Evolutionary conservation across 257 asterid genomes (phyloP).

Genomic region (Echium plantagineum): DNA sequence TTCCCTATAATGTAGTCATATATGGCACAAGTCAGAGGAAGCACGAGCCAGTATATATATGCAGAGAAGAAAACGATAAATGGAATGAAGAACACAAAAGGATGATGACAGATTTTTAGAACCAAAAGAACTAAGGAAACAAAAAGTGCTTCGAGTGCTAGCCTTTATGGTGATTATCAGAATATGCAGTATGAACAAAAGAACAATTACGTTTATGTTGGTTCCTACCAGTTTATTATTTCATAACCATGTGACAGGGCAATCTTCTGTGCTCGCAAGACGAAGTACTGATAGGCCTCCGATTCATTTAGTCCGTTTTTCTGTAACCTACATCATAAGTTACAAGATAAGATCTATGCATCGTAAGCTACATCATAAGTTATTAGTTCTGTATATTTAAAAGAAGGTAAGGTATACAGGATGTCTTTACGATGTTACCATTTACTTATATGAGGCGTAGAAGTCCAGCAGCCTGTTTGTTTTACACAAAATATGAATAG

Average conservation of each 20-base stretch:
- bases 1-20: conserved; percentile 44
- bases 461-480: conserved; percentile 74
- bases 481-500: conserved; percentile 5
- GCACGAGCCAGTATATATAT: too few species aligned
- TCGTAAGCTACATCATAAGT: conserved; percentile 39
- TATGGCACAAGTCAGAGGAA: background rate
- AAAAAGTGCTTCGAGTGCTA: too few species aligned
- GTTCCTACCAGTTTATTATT: conserved; percentile 72
- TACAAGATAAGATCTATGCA: too few species aligned
- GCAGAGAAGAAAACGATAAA: too few species aligned
- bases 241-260: conserved; percentile 89
- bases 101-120: too few species aligned
- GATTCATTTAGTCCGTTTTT: conserved; percentile 28
- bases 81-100: too few species aligned
- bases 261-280: conserved; percentile 70
- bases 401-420: conserved; percentile 2
- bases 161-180: too few species aligned
- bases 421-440: conserved; percentile 33
- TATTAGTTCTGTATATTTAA: too few species aligned
- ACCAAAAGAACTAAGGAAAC: too few species aligned
- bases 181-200: background rate
- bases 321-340: conserved; percentile 37
- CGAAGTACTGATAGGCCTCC: conserved; percentile 66
- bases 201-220: background rate
- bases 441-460: conserved; percentile 49